Evolutionary conservation across 768 basidiomycete species (phyloP), one percentile per base, ranked within the genome.

Genomic region (Trametes meyenii): DNA sequence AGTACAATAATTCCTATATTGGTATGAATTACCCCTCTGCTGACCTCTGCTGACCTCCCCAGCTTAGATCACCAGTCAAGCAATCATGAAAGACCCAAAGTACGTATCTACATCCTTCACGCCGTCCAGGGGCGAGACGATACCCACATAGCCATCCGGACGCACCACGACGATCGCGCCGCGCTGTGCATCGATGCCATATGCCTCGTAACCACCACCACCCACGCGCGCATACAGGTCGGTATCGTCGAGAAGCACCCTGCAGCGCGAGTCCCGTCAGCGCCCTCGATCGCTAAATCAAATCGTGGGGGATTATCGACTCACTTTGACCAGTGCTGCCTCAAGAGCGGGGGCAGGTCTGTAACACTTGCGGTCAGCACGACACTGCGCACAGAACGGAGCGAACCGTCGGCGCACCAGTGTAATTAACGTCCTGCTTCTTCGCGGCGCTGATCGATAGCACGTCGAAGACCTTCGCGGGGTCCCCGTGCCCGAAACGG

Each of bases 141-240:
- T 77, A 5, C 83, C 85, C 33, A 90, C 79, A 58, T 87, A 89
- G 19, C 88, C 88, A 65, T 87, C 87, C 11, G 87, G 86, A 33
- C 87, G 78, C 11, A 87, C 79, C 50, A 85, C 75, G 14, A 85
- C 79, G 8, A 85, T 67, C 16, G 79, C 83, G 21, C 85, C 85
- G 1, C 14, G 36, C 0, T 66, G 62, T 6, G 73, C 58, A 35
- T 75, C 72, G 48, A 87, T 78, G 0, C 87, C 88, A 64, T 84
- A 88, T 33, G 79, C 76, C 0, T 71, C 65, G 68, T 90, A 89
- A 3, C 84, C 85, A 36, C 77, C 76, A 3, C 87, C 86, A 33
- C 85, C 85, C 24, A 76, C 70, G 5, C 56, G 69, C 3, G 80
- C 81, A 16, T 71, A 74, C 26, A 79, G 60, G 62, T 84, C 81